Percentiles rank a stretch among this genome's conserved stretches.
These are phyloP conservation scores for Kokia cookei DNA, from an alignment of 441 rosid species.

Conservation along the genomic window DNA sequence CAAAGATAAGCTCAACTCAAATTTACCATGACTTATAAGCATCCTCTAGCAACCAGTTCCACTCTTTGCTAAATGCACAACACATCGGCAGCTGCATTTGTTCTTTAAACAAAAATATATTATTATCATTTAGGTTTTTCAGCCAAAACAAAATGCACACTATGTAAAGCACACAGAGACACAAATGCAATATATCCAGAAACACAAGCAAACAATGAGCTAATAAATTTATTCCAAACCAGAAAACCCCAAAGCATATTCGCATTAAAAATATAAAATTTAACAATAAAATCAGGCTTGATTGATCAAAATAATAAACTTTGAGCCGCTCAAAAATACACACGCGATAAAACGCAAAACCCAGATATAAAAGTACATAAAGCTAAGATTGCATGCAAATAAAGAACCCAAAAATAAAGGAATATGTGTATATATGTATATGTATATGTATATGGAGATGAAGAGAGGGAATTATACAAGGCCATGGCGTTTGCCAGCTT, in stretches of 20 bases:
- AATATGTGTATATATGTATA: no score
- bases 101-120: neutral
- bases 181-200: neutral
- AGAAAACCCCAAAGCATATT: neutral
- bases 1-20: neutral
- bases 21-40: neutral
- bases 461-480: slow-evolving; percentile 33
- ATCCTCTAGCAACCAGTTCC: neutral
- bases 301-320: neutral
- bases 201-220: neutral
- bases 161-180: neutral
- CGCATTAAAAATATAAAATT: neutral
- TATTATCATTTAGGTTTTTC: neutral
- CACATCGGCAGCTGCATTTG: neutral
- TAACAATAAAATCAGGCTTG: neutral
- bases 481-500: slow-evolving; percentile 88
- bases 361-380: neutral
- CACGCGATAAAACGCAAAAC: neutral
- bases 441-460: neutral
- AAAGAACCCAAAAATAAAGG: neutral
- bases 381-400: neutral
- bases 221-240: neutral
- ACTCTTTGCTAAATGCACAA: neutral
- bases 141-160: neutral
- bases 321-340: neutral